phyloP scores from a whole-genome alignment of 306 rosid genomes.

The Acacia crassicarpa region DNA sequence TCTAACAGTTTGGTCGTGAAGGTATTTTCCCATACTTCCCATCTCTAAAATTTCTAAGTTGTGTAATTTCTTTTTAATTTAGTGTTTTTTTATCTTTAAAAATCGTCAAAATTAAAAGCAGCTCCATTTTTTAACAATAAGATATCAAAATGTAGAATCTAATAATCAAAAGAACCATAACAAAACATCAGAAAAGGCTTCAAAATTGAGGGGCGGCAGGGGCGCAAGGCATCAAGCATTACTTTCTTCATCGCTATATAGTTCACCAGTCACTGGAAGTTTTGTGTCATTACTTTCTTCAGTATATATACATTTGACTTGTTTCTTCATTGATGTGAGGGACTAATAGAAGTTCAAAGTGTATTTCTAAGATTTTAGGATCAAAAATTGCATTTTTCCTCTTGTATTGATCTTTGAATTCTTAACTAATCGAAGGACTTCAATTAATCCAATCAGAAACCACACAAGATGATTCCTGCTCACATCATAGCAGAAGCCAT shows the following conservation, averaged over 20 bases:
- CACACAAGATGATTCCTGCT: constrained; percentile 59
- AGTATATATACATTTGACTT: neutral
- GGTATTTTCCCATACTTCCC: constrained; percentile 50
- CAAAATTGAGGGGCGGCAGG: too few relatives aligned
- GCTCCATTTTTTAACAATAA: too few relatives aligned
- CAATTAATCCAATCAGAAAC: constrained; percentile 46
- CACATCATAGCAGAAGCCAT: constrained; percentile 81
- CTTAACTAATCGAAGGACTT: neutral
- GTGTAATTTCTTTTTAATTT: too few relatives aligned
- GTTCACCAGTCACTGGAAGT: neutral
- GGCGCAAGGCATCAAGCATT: too few relatives aligned
- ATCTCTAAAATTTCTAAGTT: neutral
- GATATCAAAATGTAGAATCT: too few relatives aligned
- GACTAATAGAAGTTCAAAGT: neutral
- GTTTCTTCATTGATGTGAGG: too few relatives aligned
- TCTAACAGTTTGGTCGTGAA: constrained; percentile 84
- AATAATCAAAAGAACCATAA: too few relatives aligned
- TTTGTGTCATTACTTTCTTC: neutral
- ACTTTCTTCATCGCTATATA: neutral
- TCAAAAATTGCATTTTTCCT: neutral
- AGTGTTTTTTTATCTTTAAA: too few relatives aligned
- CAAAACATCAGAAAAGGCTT: too few relatives aligned
- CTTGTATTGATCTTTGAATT: neutral
- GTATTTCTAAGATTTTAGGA: neutral
- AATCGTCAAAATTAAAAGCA: too few relatives aligned